A percentile compares a stretch with the other conserved stretches of the same genome.
phyloP scores from a whole-genome alignment of 2,329 filamentous ascomycete species.

The Colletotrichum sp. region DNA sequence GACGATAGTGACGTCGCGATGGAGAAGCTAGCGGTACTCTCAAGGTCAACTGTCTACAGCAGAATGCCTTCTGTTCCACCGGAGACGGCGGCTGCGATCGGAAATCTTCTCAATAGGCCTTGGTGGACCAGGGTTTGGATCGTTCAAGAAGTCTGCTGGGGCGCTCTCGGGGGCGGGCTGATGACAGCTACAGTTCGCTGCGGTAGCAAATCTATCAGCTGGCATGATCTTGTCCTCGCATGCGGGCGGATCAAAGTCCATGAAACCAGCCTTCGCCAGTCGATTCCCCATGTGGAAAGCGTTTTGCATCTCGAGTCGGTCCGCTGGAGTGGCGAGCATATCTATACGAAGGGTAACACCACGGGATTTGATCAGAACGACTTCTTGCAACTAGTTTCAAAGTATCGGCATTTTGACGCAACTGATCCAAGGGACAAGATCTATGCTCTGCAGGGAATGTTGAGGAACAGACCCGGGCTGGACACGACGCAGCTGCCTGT shows the following conservation, averaged over 20 bases:
- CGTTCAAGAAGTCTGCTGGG: neutral
- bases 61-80: neutral
- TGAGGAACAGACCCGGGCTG: neutral
- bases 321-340: neutral
- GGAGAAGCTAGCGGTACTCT: neutral
- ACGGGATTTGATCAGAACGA: neutral
- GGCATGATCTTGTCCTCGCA: neutral
- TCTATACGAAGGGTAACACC: neutral
- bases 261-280: neutral
- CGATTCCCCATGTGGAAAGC: neutral
- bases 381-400: neutral
- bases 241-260: neutral
- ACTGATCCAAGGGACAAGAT: conserved; percentile 24
- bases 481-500: neutral
- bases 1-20: neutral
- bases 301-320: neutral
- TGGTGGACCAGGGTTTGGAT: conserved; percentile 3
- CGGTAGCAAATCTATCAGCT: neutral
- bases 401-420: conserved; percentile 10
- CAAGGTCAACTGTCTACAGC: neutral
- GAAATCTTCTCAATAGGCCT: neutral
- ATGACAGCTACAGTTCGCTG: neutral
- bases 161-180: neutral
- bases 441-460: conserved; percentile 21
- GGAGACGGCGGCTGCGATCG: neutral